These are phyloP conservation scores for Penicillium soppii DNA, from an alignment of 495 filamentous ascomycete genomes.

Conservation along the genomic window DNA sequence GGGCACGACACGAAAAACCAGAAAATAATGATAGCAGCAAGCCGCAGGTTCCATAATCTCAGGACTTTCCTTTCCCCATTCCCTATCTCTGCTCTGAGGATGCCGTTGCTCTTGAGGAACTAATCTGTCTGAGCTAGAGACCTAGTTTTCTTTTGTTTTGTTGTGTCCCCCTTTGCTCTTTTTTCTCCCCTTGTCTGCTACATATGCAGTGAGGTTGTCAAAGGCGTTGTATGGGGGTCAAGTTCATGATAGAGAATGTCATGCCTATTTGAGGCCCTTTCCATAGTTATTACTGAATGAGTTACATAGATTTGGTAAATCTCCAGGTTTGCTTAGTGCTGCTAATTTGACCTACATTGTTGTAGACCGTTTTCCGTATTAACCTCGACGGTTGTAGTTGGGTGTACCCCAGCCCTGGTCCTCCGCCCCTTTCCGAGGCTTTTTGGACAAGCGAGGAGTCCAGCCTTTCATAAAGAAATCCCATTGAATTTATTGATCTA, in stretches of 20 bases:
- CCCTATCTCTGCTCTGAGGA: neutral
- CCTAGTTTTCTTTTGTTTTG: constrained; percentile 7
- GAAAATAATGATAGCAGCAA: constrained; percentile 29
- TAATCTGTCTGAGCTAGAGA: constrained; percentile 2
- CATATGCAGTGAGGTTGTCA: constrained; percentile 20
- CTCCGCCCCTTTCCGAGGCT: constrained; percentile 10
- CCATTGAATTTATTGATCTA: neutral
- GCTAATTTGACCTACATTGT: no score
- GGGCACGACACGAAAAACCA: constrained; percentile 18
- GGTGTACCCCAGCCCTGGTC: constrained; percentile 1
- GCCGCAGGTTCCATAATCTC: constrained; percentile 27
- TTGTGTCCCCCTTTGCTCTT: neutral
- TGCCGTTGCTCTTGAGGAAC: constrained; percentile 3
- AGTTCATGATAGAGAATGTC: constrained; percentile 31
- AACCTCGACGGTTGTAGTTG: no score
- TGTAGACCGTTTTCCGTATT: no score
- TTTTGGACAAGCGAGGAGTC: constrained; percentile 1
- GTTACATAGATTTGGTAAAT: neutral
- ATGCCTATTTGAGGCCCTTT: constrained; percentile 20
- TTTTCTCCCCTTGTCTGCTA: constrained; percentile 6
- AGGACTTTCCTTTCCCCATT: constrained; percentile 14
- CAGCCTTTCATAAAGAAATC: neutral
- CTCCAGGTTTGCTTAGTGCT: no score
- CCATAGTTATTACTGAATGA: constrained; percentile 4
- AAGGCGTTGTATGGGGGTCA: constrained; percentile 22